Evolutionary conservation across 129 eudicot genomes (phyloP), one percentile per base, ranked within the genome.

Genomic region (Lonicera japonica): DNA sequence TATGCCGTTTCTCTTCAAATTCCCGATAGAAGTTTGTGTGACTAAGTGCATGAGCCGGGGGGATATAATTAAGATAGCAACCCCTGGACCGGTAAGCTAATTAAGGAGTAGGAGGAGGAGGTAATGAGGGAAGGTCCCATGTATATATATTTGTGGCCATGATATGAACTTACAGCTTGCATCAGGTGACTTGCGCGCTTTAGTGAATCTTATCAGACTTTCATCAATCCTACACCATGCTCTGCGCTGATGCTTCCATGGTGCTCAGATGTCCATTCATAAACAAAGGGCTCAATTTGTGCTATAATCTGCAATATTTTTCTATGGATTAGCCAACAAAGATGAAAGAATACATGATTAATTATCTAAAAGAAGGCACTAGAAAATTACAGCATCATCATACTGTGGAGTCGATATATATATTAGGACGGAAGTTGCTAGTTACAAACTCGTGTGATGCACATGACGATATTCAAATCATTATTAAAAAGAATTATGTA

Each of bases 221-320:
- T 94, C 95, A 85, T 85, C 56, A 85, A 71, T 57, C 99, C 99
- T 57, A 94, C 62, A 56, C 99, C 99, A 60, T 94, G 96, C 80
- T 94, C 99, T 53, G 99, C 99, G 70, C 99, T 94, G 38, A 94
- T 94, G 84, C 99, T 94, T 60, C 99, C 99, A 39, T 75, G 81
- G 57, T 94, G 95, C 65, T 74, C 73, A 39, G 99, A 85, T 70
- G 99, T 88, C 99, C 99, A 94, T 72, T 94, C 99, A 63, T 94
- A 94, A n/a, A 94, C 94, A 75, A 80, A 94, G 19, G 96, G 99
- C 48, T 94, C 99, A 54, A 94, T 88, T 67, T 88, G 78, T 19
- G 82, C 81, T 51, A 94, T 66, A 69, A 94, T 75, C 99, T 94
- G 85, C 69, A 75, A 56, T 4, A 60, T 58, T 50, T 46, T n/a